Base-by-base conservation (phyloP, 164 flowering plant species). In the Saururus chinensis region DNA sequence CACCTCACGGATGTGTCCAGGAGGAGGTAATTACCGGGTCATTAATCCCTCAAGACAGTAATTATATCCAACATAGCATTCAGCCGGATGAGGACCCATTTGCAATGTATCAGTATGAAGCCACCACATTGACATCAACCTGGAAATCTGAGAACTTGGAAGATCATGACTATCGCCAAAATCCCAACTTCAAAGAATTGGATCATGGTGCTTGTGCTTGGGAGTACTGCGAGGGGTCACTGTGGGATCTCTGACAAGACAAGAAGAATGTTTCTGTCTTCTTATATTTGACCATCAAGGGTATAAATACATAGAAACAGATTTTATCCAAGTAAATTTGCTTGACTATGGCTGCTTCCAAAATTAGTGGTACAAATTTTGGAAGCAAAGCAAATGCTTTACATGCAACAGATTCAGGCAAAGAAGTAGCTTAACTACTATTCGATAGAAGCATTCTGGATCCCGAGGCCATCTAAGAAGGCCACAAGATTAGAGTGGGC, bases 401-500 rank as follows among this genome's bases (percentile, higher is more conserved):
- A n/a, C n/a, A n/a, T n/a, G n/a, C n/a, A n/a, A n/a, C n/a, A n/a
- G n/a, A n/a, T n/a, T n/a, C n/a, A n/a, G n/a, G n/a, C n/a, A n/a
- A n/a, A n/a, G n/a, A n/a, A n/a, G n/a, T n/a, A n/a, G n/a, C n/a
- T n/a, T n/a, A n/a, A n/a, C n/a, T n/a, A 12, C 56, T 19, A 2
- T 2, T 30, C 37, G 2, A 30, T 30, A 30, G 37, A 2, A 30
- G 4, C 2, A 30, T 2, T 30, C 37, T 30, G 6, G 37, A 30
- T 30, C 6, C 6, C 37, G 12, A 42, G 26, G 42, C 11, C 53
- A 65, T 72, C 66, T 40, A 71, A 42, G 69, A 79, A 82, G 22
- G 56, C 61, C 9, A 53, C 56, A 25, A 83, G 70, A 68, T 48
- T 74, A 35, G 64, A 62, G 57, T 16, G 42, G 17, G 70, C 73